These are phyloP conservation scores for Colletotrichum eleusines DNA, from an alignment of 2,329 filamentous ascomycete species.

Conservation along the genomic window DNA sequence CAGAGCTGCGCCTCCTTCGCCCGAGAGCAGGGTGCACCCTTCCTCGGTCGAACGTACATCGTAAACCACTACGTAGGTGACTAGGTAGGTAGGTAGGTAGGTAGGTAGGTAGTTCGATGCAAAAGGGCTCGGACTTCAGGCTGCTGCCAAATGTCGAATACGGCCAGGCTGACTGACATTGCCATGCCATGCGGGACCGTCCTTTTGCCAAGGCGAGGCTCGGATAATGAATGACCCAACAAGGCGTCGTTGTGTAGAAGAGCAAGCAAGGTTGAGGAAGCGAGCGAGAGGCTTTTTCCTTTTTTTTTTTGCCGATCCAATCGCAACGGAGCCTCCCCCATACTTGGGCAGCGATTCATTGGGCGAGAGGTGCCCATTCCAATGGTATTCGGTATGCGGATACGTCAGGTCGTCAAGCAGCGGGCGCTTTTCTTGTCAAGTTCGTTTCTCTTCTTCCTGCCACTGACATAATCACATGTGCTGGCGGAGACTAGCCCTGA, in stretches of 20 bases:
- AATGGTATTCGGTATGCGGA: constrained; percentile 1
- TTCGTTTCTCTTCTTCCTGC: constrained; percentile 26
- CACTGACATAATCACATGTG: constrained; percentile 40
- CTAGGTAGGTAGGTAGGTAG: too few species aligned
- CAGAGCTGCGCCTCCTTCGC: constrained; percentile 38
- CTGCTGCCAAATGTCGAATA: constrained; percentile 37
- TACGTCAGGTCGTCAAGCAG: constrained; percentile 20
- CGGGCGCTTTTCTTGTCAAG: constrained; percentile 9
- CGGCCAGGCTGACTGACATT: constrained; percentile 11
- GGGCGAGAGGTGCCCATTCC: background rate
- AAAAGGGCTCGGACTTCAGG: constrained; percentile 32
- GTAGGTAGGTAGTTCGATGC: too few species aligned
- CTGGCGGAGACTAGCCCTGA: constrained; percentile 6
- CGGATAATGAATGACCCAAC: background rate
- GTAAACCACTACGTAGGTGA: too few species aligned
- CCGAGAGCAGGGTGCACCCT: constrained; percentile 32
- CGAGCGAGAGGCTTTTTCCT: background rate
- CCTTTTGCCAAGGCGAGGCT: constrained; percentile 16
- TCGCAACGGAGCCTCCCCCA: constrained; percentile 10
- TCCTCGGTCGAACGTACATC: constrained; percentile 29
- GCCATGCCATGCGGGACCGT: background rate
- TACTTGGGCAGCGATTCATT: constrained; percentile 13
- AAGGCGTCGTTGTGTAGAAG: background rate
- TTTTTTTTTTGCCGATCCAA: constrained; percentile 17
- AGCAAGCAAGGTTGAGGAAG: too few species aligned